phyloP scores from a whole-genome alignment of 768 basidiomycete species.

The Amanita muscaria region DNA sequence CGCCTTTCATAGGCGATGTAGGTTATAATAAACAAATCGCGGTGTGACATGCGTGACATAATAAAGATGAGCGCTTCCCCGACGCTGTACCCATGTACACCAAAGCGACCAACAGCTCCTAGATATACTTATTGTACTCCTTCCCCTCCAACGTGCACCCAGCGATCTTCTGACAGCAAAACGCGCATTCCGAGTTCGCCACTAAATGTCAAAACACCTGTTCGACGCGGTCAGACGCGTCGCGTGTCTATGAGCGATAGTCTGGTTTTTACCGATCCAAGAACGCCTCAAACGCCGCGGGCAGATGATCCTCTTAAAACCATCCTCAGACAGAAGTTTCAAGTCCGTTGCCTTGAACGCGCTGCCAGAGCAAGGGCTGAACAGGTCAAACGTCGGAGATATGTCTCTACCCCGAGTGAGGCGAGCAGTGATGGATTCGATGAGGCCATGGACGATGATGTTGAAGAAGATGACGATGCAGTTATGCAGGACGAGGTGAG shows the following conservation, averaged over 20 bases:
- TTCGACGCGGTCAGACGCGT: background rate
- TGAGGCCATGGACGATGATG: slow-evolving; percentile 39
- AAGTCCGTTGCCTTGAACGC: slow-evolving; percentile 52
- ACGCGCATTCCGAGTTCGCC: background rate
- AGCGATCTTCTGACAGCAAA: background rate
- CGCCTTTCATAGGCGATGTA: too few species aligned
- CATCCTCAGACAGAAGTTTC: slow-evolving; percentile 53
- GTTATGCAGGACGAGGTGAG: slow-evolving; percentile 58
- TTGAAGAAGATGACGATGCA: slow-evolving; percentile 50
- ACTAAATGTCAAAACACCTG: background rate
- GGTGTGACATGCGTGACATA: slow-evolving; percentile 2
- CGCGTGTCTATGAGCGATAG: slow-evolving; percentile 1
- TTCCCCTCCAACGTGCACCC: background rate
- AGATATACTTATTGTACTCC: background rate
- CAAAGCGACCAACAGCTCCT: slow-evolving; percentile 4
- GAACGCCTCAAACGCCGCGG: background rate
- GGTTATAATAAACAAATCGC: background rate
- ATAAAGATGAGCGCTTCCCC: background rate
- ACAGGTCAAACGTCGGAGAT: slow-evolving; percentile 33
- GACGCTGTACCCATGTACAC: slow-evolving; percentile 1
- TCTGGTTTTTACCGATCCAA: background rate
- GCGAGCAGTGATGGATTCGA: slow-evolving; percentile 44
- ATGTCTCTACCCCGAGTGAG: slow-evolving; percentile 21
- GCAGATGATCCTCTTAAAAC: slow-evolving; percentile 40
- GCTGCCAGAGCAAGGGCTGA: slow-evolving; percentile 47